A percentile compares a stretch with the other conserved stretches of the same genome.
phyloP scores from a whole-genome alignment of 371 early-diverging fungal species.

The Mucor piriformis region DNA sequence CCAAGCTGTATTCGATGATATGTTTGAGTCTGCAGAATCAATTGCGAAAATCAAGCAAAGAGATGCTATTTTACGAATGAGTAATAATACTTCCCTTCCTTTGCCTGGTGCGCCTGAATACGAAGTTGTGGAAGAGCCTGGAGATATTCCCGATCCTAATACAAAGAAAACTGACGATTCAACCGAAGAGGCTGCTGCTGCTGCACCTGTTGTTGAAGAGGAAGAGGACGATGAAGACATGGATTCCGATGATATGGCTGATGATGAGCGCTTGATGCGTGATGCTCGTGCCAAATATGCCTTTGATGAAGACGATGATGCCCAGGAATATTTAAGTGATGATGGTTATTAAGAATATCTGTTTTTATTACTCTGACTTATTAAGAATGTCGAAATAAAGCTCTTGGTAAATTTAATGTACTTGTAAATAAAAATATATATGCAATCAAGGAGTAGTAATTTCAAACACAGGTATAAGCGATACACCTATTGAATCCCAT shows the following conservation, averaged over 20 bases:
- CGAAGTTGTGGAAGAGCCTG: slow-evolving; percentile 56
- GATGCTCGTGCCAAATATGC: slow-evolving; percentile 38
- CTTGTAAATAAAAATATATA: not conserved
- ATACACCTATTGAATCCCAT: not conserved
- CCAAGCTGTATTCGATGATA: slow-evolving; percentile 76
- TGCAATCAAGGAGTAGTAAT: not conserved
- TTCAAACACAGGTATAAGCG: slow-evolving; percentile 2
- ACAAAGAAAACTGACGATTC: slow-evolving; percentile 13
- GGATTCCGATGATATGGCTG: slow-evolving; percentile 48
- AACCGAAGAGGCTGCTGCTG: slow-evolving; percentile 14
- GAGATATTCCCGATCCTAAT: slow-evolving; percentile 29
- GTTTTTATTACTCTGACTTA: too few relatives aligned
- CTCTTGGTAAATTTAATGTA: too few relatives aligned
- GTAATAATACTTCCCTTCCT: not conserved
- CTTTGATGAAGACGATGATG: slow-evolving; percentile 34
- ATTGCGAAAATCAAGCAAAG: slow-evolving; percentile 48
- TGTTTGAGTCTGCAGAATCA: slow-evolving; percentile 65
- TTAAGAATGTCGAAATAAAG: too few relatives aligned
- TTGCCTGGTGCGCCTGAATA: slow-evolving; percentile 34
- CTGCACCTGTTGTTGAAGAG: slow-evolving; percentile 35
- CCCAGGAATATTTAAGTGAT: slow-evolving; percentile 33
- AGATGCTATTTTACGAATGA: slow-evolving; percentile 26
- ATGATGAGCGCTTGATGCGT: slow-evolving; percentile 39
- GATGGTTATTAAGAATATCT: slow-evolving; percentile 9
- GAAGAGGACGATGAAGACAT: slow-evolving; percentile 54